These are phyloP conservation scores for Cryptococcus deneoformans DNA, from an alignment of 1,284 basidiomycete species.

Conservation along the genomic window DNA sequence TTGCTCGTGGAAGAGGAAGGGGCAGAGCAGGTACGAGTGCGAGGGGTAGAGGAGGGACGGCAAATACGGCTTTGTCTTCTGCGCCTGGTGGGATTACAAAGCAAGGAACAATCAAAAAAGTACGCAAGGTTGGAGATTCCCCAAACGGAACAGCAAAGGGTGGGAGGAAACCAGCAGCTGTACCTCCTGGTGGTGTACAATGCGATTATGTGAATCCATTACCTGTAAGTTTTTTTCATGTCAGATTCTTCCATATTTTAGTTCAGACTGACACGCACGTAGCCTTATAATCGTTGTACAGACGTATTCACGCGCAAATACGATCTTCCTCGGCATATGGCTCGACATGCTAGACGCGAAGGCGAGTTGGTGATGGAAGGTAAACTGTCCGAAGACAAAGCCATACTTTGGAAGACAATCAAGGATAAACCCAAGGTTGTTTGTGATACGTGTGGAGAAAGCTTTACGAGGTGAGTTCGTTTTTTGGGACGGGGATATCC, in stretches of 20 bases:
- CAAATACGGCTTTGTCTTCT: conserved; percentile 5
- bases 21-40: background rate
- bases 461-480: conserved; percentile 41
- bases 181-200: conserved; percentile 31
- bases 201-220: conserved; percentile 47
- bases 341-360: conserved; percentile 43
- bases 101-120: conserved; percentile 18
- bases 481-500: background rate
- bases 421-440: conserved; percentile 45
- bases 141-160: conserved; percentile 12
- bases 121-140: conserved; percentile 16
- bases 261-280: too few relatives aligned
- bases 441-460: conserved; percentile 39
- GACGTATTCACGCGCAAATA: conserved; percentile 48
- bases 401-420: conserved; percentile 44
- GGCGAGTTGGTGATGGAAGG: conserved; percentile 46
- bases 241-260: background rate
- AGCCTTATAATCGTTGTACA: conserved; percentile 46
- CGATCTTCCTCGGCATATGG: conserved; percentile 48
- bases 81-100: conserved; percentile 17
- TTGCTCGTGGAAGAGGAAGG: conserved; percentile 3
- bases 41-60: conserved; percentile 3
- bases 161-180: conserved; percentile 7
- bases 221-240: conserved; percentile 24
- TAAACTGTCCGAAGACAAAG: conserved; percentile 40